A percentile compares a stretch with the other conserved stretches of the same genome.
These are phyloP conservation scores for Fomitopsis betulina DNA, from an alignment of 1,284 basidiomycete species.

Conservation along the genomic window DNA sequence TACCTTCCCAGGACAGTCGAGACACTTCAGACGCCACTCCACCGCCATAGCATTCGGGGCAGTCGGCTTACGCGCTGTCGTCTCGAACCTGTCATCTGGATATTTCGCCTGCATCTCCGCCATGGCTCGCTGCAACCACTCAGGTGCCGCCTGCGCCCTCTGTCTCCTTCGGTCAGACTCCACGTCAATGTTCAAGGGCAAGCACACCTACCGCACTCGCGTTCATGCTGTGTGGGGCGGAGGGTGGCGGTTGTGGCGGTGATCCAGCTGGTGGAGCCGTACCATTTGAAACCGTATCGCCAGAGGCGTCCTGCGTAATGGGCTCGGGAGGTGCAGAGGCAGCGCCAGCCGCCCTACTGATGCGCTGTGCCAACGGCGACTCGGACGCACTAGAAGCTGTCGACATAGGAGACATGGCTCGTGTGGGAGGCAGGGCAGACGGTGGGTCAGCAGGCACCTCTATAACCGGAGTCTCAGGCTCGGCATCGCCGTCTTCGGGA, in stretches of 20 bases:
- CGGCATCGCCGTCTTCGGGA: conserved; percentile 48
- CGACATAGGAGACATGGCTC: conserved; percentile 62
- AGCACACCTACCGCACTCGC: conserved; percentile 12
- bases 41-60: conserved; percentile 38
- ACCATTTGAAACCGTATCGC: conserved; percentile 2
- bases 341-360: conserved; percentile 48
- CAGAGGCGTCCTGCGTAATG: neutral
- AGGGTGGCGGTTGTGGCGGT: conserved; percentile 5
- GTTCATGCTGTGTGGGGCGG: conserved; percentile 4
- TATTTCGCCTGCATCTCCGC: conserved; percentile 68
- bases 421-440: conserved; percentile 32
- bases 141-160: conserved; percentile 39
- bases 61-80: conserved; percentile 58
- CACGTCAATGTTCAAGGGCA: neutral
- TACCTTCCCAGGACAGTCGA: conserved; percentile 94
- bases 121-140: conserved; percentile 68
- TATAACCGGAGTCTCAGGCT: conserved; percentile 49
- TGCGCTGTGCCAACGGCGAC: conserved; percentile 56
- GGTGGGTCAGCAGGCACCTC: conserved; percentile 22
- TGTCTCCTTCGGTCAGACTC: conserved; percentile 6
- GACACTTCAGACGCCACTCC: conserved; percentile 92
- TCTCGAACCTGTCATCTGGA: conserved; percentile 80
- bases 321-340: conserved; percentile 22
- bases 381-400: conserved; percentile 66
- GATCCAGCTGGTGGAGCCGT: conserved; percentile 4